phyloP scores from a whole-genome alignment of 345 rosid species.

The Moricandia arvensis region DNA sequence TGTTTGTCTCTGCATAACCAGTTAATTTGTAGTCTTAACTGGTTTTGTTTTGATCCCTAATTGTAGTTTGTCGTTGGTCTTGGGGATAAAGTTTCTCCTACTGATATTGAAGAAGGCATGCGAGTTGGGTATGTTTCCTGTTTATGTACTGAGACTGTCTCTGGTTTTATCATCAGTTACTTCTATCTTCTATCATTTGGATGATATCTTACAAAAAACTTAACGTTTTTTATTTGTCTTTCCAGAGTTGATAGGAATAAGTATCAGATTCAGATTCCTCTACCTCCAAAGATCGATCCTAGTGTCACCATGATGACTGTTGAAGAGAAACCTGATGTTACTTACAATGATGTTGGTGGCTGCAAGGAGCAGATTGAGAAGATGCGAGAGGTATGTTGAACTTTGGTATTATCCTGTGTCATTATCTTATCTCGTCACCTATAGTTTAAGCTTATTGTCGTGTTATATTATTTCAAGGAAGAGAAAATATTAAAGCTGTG shows the following conservation, averaged over 20 bases:
- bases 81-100: conserved; percentile 96
- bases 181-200: neutral
- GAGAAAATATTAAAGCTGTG: neutral
- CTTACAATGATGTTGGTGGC: conserved; percentile 96
- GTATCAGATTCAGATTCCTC: conserved; percentile 95
- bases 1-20: neutral
- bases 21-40: conserved; percentile 1
- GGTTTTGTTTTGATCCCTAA: neutral
- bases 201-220: neutral
- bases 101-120: conserved; percentile 99
- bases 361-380: conserved; percentile 98
- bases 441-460: neutral
- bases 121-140: conserved; percentile 70
- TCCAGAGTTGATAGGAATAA: conserved; percentile 96
- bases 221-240: conserved; percentile 6
- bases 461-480: neutral
- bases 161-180: neutral
- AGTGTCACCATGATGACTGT: conserved; percentile 99
- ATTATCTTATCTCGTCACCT: neutral
- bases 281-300: conserved; percentile 99
- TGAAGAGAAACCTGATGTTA: conserved; percentile 98
- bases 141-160: neutral
- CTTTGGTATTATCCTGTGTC: neutral
- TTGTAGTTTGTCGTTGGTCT: conserved; percentile 95
- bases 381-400: conserved; percentile 78